Base-by-base conservation (phyloP, 164 flowering plant species). In the Vitis amurensis region DNA sequence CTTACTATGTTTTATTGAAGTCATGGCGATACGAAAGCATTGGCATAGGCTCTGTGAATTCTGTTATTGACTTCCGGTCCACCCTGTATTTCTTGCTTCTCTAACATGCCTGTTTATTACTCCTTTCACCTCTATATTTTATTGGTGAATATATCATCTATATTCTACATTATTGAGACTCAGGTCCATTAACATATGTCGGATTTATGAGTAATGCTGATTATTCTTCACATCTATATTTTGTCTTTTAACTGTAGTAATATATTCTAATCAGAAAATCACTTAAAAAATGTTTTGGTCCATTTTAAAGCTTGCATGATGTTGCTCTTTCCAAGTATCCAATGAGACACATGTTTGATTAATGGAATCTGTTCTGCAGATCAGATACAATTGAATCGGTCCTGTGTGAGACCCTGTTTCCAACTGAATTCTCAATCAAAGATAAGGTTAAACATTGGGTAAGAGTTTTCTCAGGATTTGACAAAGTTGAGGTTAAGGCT, bases 401-500 rank as follows among this genome's bases (percentile, higher is more conserved):
- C 61, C 74, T 95, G 9, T 89, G 85, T 71, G 78, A 78, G 8
- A 81, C 92, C 52, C 68, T 93, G 76, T 87, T 88, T 61, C 97
- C 98, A 17, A 49, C 73, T 59, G 91, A 87, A 51, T 85, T 83
- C 64, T 70, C 91, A 48, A 74, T 83, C 62, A 88, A 76, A 77
- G 89, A 88, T 70, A 85, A 74, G 78, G 92, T 90, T 68, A 82
- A 76, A 74, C 86, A 74, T 63, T 95, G 98, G 99, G 77, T 90
- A 50, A 78, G 76, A 63, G 63, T 85, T 47, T 91, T 90, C 75
- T 80, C 92, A 15, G 83, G 72, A 48, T 90, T 93, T 80, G 97
- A 93, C 74, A 91, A 85, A 76, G 90, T 91, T 78, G 99, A 95
- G 81, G 80, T 86, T 17, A 95, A 90, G 80, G 99, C 98, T 52